Evolutionary conservation across 805 yeast species (phyloP).

Genomic region (Starmerella geochares): DNA sequence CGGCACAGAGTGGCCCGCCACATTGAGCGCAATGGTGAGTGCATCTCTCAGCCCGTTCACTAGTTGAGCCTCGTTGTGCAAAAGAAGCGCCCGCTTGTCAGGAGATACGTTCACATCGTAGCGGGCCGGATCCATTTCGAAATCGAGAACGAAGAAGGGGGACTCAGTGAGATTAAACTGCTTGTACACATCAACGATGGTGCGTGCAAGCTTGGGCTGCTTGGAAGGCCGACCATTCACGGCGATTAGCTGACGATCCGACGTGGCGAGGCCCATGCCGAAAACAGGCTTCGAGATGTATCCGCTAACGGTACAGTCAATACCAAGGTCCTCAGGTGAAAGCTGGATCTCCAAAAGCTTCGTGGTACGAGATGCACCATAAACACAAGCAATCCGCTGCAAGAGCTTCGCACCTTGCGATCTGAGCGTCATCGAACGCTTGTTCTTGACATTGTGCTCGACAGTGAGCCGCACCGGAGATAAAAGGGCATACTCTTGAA

Average conservation of each 20-base stretch:
- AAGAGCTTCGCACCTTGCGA: conserved; percentile 43
- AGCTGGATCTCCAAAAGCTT: conserved; percentile 48
- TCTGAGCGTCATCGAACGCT: conserved; percentile 15
- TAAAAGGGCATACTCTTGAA: conserved; percentile 63
- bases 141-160: conserved; percentile 59
- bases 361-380: conserved; percentile 55
- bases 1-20: conserved; percentile 34
- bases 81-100: conserved; percentile 64
- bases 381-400: conserved; percentile 51
- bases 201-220: conserved; percentile 44
- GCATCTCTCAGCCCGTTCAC: conserved; percentile 46
- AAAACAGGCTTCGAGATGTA: conserved; percentile 64
- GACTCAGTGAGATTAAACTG: conserved; percentile 59
- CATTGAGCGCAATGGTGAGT: conserved; percentile 41
- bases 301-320: conserved; percentile 36
- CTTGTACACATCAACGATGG: conserved; percentile 64
- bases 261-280: conserved; percentile 62
- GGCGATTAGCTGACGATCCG: conserved; percentile 66
- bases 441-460: conserved; percentile 36
- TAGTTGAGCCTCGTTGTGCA: conserved; percentile 56
- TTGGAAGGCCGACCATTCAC: conserved; percentile 69
- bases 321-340: background rate
- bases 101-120: conserved; percentile 87
- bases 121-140: conserved; percentile 39
- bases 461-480: conserved; percentile 52